A percentile compares a stretch with the other conserved stretches of the same genome.
Conservation (phyloP, 176 grass and related monocot genomes). For the Avena insularis region DNA sequence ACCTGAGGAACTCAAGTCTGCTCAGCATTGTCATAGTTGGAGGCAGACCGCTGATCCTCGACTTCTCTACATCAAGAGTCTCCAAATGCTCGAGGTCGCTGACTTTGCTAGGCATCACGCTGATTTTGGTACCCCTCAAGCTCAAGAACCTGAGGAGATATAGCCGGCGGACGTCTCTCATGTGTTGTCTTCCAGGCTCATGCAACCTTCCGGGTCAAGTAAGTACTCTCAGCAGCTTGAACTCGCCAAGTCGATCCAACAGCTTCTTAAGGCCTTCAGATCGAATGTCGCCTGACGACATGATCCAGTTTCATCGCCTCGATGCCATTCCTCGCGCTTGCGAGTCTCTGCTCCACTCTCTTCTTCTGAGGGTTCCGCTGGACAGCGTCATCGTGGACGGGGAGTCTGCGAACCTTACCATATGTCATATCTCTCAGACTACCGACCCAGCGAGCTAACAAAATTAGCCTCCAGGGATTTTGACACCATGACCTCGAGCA, state of each 20-base stretch:
- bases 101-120: background rate
- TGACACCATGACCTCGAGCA: constrained; percentile 8
- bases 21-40: background rate
- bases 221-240: background rate
- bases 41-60: background rate
- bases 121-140: background rate
- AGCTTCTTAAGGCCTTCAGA: background rate
- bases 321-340: too few species aligned
- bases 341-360: too few species aligned
- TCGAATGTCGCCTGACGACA: background rate
- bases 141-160: background rate
- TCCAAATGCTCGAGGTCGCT: background rate
- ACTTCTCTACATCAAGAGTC: background rate
- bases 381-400: background rate
- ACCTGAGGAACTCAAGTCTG: background rate
- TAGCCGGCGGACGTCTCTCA: background rate
- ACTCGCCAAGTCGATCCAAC: background rate
- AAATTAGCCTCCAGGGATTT: background rate
- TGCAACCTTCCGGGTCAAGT: background rate
- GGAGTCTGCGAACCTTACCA: background rate
- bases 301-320: background rate
- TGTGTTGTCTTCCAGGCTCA: background rate
- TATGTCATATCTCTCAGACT: too few species aligned
- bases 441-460: background rate
- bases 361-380: background rate